phyloP scores from a whole-genome alignment of 169 alveolate species.

The Plasmodium blacklocki region DNA sequence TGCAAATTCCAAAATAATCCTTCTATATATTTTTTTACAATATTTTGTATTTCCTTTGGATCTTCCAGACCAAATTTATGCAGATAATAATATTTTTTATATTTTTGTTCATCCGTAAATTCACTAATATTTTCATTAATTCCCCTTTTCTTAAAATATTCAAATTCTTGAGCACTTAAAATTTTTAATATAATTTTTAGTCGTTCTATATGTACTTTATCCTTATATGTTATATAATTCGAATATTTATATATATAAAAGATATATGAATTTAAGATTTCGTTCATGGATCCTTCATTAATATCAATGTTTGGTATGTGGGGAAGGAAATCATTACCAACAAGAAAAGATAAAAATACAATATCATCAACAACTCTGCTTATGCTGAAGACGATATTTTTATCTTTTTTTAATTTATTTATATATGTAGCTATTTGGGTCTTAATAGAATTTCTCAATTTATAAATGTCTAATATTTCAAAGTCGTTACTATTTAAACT shows the following conservation, averaged over 20 bases:
- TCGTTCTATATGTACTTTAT: constrained; percentile 62
- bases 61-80: constrained; percentile 84
- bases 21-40: constrained; percentile 92
- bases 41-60: constrained; percentile 82
- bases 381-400: constrained; percentile 65
- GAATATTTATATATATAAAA: constrained; percentile 78
- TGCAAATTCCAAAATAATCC: constrained; percentile 97
- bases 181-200: constrained; percentile 25
- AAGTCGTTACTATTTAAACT: constrained; percentile 55
- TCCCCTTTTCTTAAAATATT: constrained; percentile 69
- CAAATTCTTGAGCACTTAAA: constrained; percentile 41
- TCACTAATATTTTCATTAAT: constrained; percentile 74
- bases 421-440: constrained; percentile 76
- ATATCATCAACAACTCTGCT: constrained; percentile 95
- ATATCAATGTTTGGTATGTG: constrained; percentile 91
- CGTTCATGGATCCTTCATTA: constrained; percentile 91
- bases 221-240: constrained; percentile 70
- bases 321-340: constrained; percentile 98
- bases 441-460: constrained; percentile 48
- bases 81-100: constrained; percentile 80
- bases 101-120: constrained; percentile 87
- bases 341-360: constrained; percentile 93
- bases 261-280: constrained; percentile 78
- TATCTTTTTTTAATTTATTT: constrained; percentile 72
- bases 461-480: constrained; percentile 66